Evolutionary conservation across 768 basidiomycete genomes (phyloP).

Genomic region (Rhizopogon vesiculosus): DNA sequence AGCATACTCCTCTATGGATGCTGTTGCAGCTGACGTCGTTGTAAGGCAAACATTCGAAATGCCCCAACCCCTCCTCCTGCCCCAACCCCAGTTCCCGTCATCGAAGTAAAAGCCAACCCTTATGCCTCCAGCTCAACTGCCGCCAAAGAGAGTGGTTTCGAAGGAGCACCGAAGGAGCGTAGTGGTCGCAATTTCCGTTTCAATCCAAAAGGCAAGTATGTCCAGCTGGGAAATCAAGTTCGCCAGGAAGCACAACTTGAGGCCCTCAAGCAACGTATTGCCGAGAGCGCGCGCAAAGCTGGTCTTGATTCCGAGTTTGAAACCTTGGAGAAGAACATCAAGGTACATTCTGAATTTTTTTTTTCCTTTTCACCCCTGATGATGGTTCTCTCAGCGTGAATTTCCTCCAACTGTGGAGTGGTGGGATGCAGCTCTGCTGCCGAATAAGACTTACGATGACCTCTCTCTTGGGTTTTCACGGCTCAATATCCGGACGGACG

Average conservation of each 20-base stretch:
- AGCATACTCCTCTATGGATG: conserved; percentile 7
- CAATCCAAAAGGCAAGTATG: conserved; percentile 90
- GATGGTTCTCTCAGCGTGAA: conserved; percentile 49
- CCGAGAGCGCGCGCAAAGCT: conserved; percentile 88
- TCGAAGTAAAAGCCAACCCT: conserved; percentile 61
- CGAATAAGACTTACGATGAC: conserved; percentile 77
- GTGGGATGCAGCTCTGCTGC: conserved; percentile 92
- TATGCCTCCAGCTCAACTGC: conserved; percentile 53
- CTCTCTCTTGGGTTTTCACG: conserved; percentile 50
- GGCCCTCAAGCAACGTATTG: conserved; percentile 87
- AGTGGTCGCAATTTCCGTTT: conserved; percentile 72
- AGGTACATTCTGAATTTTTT: conserved; percentile 41
- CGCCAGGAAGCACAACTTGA: conserved; percentile 79
- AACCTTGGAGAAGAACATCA: conserved; percentile 84
- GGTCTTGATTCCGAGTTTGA: conserved; percentile 93
- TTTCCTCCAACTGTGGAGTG: conserved; percentile 91
- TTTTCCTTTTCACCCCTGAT: background rate
- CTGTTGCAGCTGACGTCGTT: conserved; percentile 2
- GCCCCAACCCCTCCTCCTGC: conserved; percentile 55
- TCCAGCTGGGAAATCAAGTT: conserved; percentile 66
- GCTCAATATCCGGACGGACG: conserved; percentile 58
- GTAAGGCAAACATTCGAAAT: conserved; percentile 73
- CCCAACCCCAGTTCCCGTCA: conserved; percentile 29
- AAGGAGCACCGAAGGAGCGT: conserved; percentile 71
- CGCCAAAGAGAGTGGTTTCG: conserved; percentile 60